A percentile compares a stretch with the other conserved stretches of the same genome.
Conservation (phyloP, 495 filamentous ascomycete species). For the Chaetomium cochliodes region DNA sequence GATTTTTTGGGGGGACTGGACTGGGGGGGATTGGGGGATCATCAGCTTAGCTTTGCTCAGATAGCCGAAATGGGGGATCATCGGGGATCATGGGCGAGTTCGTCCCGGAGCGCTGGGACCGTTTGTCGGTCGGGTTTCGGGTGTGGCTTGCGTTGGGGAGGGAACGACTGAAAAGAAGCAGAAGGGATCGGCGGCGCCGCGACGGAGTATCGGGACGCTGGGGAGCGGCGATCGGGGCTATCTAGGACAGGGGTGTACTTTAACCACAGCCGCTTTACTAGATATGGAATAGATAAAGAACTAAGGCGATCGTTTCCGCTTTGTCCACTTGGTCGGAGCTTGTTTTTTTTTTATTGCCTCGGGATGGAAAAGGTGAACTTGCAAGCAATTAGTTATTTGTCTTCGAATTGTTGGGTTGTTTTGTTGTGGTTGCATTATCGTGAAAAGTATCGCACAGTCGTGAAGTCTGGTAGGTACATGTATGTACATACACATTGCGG, state of each 20-base stretch:
- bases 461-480: not conserved
- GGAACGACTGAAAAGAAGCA: not conserved
- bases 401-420: not conserved
- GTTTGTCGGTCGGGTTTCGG: not conserved
- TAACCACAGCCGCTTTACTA: not conserved
- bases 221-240: not conserved
- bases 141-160: not conserved
- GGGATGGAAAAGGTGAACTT: not conserved
- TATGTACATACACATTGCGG: not conserved
- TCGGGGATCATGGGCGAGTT: too few species aligned
- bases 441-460: not conserved
- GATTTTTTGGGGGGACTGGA: too few species aligned
- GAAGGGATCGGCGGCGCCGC: not conserved
- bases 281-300: not conserved
- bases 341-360: not conserved
- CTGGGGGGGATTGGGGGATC: too few species aligned
- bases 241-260: constrained; percentile 3
- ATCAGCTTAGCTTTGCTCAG: too few species aligned
- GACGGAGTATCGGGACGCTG: constrained; percentile 6
- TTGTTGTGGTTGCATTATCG: not conserved
- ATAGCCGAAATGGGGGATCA: too few species aligned
- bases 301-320: not conserved
- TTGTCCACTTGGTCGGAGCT: not conserved
- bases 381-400: not conserved
- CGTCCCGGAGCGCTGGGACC: not conserved